Evolutionary conservation across 805 yeast genomes (phyloP).

Genomic region (Candida peoriensis): DNA sequence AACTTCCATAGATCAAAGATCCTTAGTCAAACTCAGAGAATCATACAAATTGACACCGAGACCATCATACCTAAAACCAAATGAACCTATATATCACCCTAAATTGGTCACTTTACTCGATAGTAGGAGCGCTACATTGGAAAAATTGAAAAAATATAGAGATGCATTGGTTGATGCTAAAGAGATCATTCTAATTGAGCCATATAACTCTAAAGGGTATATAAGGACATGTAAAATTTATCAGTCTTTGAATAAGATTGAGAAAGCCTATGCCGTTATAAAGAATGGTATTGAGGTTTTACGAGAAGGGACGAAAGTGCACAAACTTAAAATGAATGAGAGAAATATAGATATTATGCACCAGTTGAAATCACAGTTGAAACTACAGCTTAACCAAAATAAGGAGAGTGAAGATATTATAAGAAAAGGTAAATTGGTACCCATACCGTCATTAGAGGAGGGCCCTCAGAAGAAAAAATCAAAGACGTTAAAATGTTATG

Average conservation of each 20-base stretch:
- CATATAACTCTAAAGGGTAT: conserved; percentile 22
- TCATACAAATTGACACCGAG: conserved; percentile 12
- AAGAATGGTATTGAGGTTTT: conserved; percentile 8
- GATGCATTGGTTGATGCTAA: conserved; percentile 18
- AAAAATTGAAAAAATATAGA: conserved; percentile 9
- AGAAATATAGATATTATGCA: conserved; percentile 8
- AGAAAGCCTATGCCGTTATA: conserved; percentile 8
- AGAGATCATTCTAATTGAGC: conserved; percentile 17
- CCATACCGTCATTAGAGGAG: conserved; percentile 4
- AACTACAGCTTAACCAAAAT: neutral
- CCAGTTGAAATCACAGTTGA: conserved; percentile 4
- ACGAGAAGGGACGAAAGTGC: conserved; percentile 5
- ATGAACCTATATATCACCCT: conserved; percentile 16
- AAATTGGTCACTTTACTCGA: conserved; percentile 19
- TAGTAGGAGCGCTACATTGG: conserved; percentile 19
- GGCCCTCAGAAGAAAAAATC: neutral
- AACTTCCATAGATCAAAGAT: conserved; percentile 12
- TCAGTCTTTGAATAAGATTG: conserved; percentile 3
- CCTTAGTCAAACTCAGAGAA: conserved; percentile 7
- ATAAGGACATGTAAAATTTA: conserved; percentile 15
- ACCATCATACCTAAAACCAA: conserved; percentile 10
- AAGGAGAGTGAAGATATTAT: neutral
- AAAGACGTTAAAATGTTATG: conserved; percentile 1
- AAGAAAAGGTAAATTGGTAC: conserved; percentile 6
- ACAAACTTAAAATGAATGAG: conserved; percentile 8